Evolutionary conservation across 2,329 filamentous ascomycete genomes (phyloP).

Genomic region (Fusarium ramigenum): DNA sequence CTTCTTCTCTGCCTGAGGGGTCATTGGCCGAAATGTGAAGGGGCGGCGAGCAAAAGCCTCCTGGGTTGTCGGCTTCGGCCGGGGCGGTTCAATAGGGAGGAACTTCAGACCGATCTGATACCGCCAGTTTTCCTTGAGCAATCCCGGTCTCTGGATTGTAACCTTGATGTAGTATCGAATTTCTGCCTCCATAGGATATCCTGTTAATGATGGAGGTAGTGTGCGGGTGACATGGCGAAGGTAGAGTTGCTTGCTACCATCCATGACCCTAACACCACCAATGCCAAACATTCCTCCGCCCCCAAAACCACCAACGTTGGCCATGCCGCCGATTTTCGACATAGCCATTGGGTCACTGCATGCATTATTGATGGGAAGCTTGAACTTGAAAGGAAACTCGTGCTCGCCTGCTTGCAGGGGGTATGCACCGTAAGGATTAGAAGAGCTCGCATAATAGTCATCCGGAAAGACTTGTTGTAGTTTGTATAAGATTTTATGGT

Average conservation of each 20-base stretch:
- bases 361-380: constrained; percentile 79
- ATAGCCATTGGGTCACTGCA: constrained; percentile 67
- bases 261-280: constrained; percentile 67
- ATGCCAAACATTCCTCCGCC: constrained; percentile 58
- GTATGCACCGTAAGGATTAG: constrained; percentile 58
- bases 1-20: constrained; percentile 54
- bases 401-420: constrained; percentile 75
- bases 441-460: constrained; percentile 53
- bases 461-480: constrained; percentile 77
- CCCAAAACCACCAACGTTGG: constrained; percentile 62
- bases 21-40: constrained; percentile 63
- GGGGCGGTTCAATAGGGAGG: constrained; percentile 89
- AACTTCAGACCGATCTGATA: constrained; percentile 79
- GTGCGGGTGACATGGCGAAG: constrained; percentile 82
- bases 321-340: constrained; percentile 63
- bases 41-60: constrained; percentile 86
- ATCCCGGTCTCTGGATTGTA: constrained; percentile 87
- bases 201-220: constrained; percentile 87
- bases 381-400: constrained; percentile 81
- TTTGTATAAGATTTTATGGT: constrained; percentile 79
- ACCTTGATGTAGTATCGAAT: constrained; percentile 95
- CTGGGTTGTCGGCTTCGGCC: constrained; percentile 71
- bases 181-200: constrained; percentile 86
- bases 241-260: constrained; percentile 69
- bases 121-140: constrained; percentile 91